A percentile compares a stretch with the other conserved stretches of the same genome.
Conservation (phyloP, 441 rosid species). For the Pelargonium australe region DNA sequence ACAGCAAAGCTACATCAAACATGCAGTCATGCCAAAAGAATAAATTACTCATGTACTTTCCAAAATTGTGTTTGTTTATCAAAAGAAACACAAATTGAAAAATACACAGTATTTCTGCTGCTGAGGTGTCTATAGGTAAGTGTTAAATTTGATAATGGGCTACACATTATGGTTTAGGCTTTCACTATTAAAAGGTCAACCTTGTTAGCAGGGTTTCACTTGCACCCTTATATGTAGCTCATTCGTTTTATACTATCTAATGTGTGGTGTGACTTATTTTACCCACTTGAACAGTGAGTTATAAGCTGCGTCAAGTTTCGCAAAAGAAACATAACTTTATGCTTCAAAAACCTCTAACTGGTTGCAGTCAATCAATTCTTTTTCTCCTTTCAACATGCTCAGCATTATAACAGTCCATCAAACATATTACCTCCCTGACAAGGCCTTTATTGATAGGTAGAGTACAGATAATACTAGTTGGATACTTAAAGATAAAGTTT, state of each 20-base stretch:
- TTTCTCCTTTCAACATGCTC: not conserved
- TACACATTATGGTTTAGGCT: too few species aligned
- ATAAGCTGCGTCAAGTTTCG: not conserved
- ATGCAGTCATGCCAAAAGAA: slow-evolving; percentile 1
- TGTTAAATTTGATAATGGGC: too few species aligned
- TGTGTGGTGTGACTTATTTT: too few species aligned
- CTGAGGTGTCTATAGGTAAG: not conserved
- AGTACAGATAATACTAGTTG: too few species aligned
- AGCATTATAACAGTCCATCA: not conserved
- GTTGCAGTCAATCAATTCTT: not conserved
- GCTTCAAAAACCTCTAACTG: slow-evolving; percentile 7
- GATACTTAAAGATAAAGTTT: too few species aligned
- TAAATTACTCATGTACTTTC: not conserved
- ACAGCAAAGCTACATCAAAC: not conserved
- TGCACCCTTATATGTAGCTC: too few species aligned
- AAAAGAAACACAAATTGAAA: not conserved
- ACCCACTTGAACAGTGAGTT: too few species aligned
- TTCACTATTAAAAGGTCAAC: too few species aligned
- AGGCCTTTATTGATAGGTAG: not conserved
- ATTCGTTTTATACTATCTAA: too few species aligned
- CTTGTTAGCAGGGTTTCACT: too few species aligned
- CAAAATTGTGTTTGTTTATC: not conserved
- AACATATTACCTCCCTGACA: slow-evolving; percentile 1
- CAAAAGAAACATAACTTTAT: not conserved
- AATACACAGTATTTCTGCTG: not conserved